Evolutionary conservation across 805 yeast genomes (phyloP), one percentile per base, ranked within the genome.

Genomic region (Zygoascus biomembranicola): DNA sequence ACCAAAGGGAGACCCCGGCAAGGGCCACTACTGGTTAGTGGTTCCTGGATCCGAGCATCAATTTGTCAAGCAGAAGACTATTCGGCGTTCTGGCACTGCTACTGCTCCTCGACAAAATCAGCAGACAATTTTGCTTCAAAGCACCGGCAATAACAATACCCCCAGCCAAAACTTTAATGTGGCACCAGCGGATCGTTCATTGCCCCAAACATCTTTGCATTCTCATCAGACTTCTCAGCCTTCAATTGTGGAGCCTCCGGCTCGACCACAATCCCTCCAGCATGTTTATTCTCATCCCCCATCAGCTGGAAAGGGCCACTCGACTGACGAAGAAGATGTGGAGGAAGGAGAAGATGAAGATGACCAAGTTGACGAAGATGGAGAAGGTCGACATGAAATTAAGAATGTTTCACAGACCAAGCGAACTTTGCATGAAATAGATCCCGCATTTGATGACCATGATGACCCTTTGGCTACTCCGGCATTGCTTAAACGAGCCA

Each of bases 1-100:
- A 67, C 90, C 97, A 11, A 85, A 86, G 60, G 64, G 61, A 43
- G 75, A 71, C 44, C 75, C 77, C 4, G 77, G 77, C 6, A 73
- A 73, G 63, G 94, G 94, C 32, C 96, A 90, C 71, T 92, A 85
- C 68, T 92, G 99, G 99, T 81, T 85, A 61, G 86, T 92, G 50
- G 87, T 84, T 57, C 73, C 79, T n/a, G 96, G 95, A 5, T 80
- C 76, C 63, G 97, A 90, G 67, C 79, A 80, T 60, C 86, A 84
- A 66, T 92, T 92, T 62, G 75, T 87, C 62, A 85, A 61, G 32
- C 49, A 46, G 41, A 46, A 46, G 18, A 26, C 39, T 26, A 56
- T 49, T 28, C 45, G 51, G 9, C 52, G 49, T 19, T 26, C 46
- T 13, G 44, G 31, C 5, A 9, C 19, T 16, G 20, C 46, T 4